Evolutionary conservation across 108 stramenopile species (phyloP), one percentile per base, ranked within the genome.

Genomic region (Skeletonema potamos): DNA sequence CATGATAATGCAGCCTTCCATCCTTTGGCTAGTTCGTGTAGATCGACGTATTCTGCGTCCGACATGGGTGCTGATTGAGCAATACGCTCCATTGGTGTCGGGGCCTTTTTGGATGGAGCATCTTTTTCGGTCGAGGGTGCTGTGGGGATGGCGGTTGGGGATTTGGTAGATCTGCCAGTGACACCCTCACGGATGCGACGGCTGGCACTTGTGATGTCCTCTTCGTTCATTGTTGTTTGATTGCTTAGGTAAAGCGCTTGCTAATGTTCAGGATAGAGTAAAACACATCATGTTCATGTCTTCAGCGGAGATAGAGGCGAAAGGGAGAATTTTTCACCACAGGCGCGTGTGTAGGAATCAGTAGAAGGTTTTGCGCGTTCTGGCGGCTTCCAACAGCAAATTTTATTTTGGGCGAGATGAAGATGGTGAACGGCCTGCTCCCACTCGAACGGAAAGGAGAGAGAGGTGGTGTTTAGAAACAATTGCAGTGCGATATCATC

Each of bases 1-100:
- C 91, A 83, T 9, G 83, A 72, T 54, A 94, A 86, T 27, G 93
- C 93, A 3, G 93, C 93, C 58, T 92, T 92, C 93, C 93, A 94
- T 36, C 93, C 93, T 73, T 94, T 91, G 51, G 91, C 89, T 9
- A 94, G 46, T 68, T 94, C 93, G 39, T 94, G 91, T 22, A 94
- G 76, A 58, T 92, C 91, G 24, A 88, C 84, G 54, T 81, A 85
- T 56, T 83, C 81, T 1, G 76, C 64, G 24, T 72, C 75, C 18
- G 54, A 55, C 55, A 57, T 24, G 20, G 66, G 51, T 10, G 70
- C 63, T 8, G 27, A 28, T 54, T 46, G 29, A 51, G 71, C 24
- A 12, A 54, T 67, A 13, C 66, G 64, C n/a, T 60, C 58, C 2
- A 11, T 15, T 24, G 64, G 41, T 12, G 15, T 24, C 1, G 41